A percentile compares a stretch with the other conserved stretches of the same genome.
These are phyloP conservation scores for Apiotrichum mycotoxinovorans DNA, from an alignment of 1,284 basidiomycete species.

Conservation along the genomic window DNA sequence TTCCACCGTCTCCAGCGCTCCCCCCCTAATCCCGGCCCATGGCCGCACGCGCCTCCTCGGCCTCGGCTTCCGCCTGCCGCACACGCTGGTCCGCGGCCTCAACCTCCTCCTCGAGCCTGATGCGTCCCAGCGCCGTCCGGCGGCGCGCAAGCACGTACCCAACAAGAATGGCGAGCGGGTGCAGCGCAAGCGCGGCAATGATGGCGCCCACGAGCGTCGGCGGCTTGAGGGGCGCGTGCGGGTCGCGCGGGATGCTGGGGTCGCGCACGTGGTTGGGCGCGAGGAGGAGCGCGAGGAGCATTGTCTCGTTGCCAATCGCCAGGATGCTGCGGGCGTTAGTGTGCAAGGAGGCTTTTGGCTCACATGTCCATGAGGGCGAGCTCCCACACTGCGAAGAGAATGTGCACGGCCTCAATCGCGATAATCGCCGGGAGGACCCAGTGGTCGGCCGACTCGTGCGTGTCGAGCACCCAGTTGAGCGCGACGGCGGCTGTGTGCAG, in stretches of 20 bases:
- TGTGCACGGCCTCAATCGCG: slow-evolving; percentile 36
- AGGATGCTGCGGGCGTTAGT: slow-evolving; percentile 28
- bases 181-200: slow-evolving; percentile 45
- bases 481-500: slow-evolving; percentile 54
- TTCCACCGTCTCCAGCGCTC: no score
- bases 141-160: slow-evolving; percentile 39
- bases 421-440: slow-evolving; percentile 46
- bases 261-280: background rate
- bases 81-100: slow-evolving; percentile 36
- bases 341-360: slow-evolving; percentile 10
- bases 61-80: slow-evolving; percentile 11
- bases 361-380: slow-evolving; percentile 36
- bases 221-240: slow-evolving; percentile 32
- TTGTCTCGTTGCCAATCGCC: slow-evolving; percentile 40
- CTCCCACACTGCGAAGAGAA: slow-evolving; percentile 41
- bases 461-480: slow-evolving; percentile 49
- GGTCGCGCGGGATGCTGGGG: slow-evolving; percentile 17
- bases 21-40: background rate
- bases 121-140: slow-evolving; percentile 38
- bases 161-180: slow-evolving; percentile 42
- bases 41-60: background rate
- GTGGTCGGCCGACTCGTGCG: slow-evolving; percentile 23
- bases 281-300: slow-evolving; percentile 46
- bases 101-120: slow-evolving; percentile 50
- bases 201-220: slow-evolving; percentile 40